Conservation (phyloP, 1,139 yeast species). For the Yamadazyma siamensis region DNA sequence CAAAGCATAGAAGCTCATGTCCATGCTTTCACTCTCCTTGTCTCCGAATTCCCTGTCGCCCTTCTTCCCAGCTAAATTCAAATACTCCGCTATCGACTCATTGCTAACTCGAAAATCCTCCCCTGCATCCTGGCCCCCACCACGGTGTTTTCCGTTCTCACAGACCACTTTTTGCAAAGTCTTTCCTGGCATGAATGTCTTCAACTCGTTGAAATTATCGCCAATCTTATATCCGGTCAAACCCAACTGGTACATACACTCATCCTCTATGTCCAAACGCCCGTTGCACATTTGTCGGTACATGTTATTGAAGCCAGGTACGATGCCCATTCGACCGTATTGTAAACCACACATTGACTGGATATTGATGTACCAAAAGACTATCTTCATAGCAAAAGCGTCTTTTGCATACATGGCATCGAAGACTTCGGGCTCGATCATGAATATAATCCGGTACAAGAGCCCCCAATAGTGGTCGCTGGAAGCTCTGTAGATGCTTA, state of each 20-base stretch:
- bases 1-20: too few relatives aligned
- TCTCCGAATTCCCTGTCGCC: too few relatives aligned
- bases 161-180: background rate
- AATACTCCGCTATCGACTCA: too few relatives aligned
- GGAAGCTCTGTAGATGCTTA: background rate
- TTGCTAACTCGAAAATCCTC: too few relatives aligned
- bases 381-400: conserved; percentile 21
- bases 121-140: too few relatives aligned
- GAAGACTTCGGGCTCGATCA: conserved; percentile 6
- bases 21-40: too few relatives aligned
- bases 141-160: too few relatives aligned
- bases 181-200: background rate
- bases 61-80: too few relatives aligned
- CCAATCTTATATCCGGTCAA: background rate
- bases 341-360: background rate
- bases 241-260: background rate
- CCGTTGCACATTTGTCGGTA: background rate
- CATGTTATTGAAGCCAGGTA: background rate
- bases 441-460: background rate
- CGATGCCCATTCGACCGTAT: too few relatives aligned
- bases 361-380: conserved; percentile 10
- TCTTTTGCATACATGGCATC: conserved; percentile 15
- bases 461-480: background rate
- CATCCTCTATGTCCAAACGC: background rate
- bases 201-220: background rate